A percentile compares a stretch with the other conserved stretches of the same genome.
These are phyloP conservation scores for Striga asiatica DNA, from an alignment of 257 asterid species.

Conservation along the genomic window DNA sequence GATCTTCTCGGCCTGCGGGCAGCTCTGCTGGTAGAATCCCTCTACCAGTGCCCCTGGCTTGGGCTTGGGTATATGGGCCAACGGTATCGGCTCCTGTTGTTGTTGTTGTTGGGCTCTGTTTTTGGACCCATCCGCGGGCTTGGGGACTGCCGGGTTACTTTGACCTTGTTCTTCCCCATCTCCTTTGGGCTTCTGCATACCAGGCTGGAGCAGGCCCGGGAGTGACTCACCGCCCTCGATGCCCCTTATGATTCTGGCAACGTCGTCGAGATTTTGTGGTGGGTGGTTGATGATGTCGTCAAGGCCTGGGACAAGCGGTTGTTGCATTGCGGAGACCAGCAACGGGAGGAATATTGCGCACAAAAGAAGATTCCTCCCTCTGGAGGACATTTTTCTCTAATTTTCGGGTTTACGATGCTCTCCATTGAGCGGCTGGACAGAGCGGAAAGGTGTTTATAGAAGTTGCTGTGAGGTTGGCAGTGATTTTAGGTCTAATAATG, in stretches of 20 bases:
- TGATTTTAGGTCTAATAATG: conserved; percentile 18
- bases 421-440: not conserved
- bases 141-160: no score
- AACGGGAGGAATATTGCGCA: conserved; percentile 28
- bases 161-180: not conserved
- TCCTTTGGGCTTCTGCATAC: not conserved
- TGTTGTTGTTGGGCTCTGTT: no score
- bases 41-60: conserved; percentile 10
- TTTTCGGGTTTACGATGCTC: no score
- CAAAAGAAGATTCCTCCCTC: conserved; percentile 24
- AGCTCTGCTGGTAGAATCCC: conserved; percentile 33
- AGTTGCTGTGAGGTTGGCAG: conserved; percentile 15
- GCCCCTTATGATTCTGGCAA: not conserved
- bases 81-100: no score
- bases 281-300: not conserved
- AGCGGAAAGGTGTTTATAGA: conserved; percentile 10
- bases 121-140: no score
- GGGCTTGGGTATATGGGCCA: conserved; percentile 9
- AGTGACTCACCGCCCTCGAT: not conserved
- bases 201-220: not conserved
- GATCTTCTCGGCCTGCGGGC: conserved; percentile 48
- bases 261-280: not conserved
- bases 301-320: not conserved
- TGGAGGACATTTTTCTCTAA: no score
- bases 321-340: conserved; percentile 30